Conservation (phyloP, 139 green algal genomes). For the Coelastrella sp. region DNA sequence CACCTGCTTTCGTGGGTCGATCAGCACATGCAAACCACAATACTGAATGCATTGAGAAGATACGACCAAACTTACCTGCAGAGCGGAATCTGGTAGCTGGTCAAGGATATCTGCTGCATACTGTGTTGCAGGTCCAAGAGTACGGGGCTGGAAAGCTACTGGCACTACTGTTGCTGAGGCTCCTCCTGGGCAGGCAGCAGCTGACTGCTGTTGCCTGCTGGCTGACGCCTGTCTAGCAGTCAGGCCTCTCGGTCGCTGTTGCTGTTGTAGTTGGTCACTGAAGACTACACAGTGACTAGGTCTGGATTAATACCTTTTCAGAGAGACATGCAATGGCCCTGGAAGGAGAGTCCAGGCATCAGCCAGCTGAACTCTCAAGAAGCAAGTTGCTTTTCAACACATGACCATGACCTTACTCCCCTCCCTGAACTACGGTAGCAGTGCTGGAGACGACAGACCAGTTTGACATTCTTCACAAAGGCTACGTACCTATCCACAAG, state of each 20-base stretch:
- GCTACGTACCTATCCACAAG: too few species aligned
- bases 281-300: neutral
- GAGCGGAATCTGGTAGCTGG: neutral
- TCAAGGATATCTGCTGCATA: constrained; percentile 1
- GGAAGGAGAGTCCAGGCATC: too few species aligned
- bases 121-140: neutral
- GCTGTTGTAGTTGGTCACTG: neutral
- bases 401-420: too few species aligned
- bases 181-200: neutral
- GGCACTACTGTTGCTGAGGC: constrained; percentile 3
- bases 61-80: neutral
- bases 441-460: too few species aligned
- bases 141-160: neutral
- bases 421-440: too few species aligned
- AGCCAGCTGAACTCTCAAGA: too few species aligned
- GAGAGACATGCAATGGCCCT: too few species aligned
- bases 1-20: neutral
- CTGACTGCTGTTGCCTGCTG: neutral
- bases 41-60: neutral
- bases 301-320: too few species aligned
- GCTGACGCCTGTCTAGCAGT: constrained; percentile 1
- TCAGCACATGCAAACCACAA: neutral
- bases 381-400: too few species aligned
- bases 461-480: too few species aligned
- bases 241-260: neutral